Evolutionary conservation across 768 basidiomycete genomes (phyloP).

Genomic region (Mycena maculata): DNA sequence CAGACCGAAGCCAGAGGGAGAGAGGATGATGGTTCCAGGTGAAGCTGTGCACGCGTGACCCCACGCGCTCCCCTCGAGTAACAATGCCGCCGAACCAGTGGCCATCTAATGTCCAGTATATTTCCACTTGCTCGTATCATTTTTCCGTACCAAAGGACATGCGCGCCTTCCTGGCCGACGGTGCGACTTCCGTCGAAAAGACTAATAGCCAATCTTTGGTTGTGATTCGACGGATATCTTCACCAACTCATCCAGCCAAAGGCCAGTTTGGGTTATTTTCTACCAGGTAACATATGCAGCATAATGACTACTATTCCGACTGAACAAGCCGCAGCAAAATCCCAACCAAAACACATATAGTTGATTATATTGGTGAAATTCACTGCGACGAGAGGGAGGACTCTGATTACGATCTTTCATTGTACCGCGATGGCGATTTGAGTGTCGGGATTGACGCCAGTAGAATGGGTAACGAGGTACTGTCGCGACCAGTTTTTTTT

Average conservation of each 20-base stretch:
- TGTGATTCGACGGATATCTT: conserved; percentile 67
- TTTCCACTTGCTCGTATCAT: conserved; percentile 65
- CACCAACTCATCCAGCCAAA: conserved; percentile 74
- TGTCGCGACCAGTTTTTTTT: too few species aligned
- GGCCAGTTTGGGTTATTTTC: conserved; percentile 90
- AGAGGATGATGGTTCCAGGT: background rate
- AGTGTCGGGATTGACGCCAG: conserved; percentile 85
- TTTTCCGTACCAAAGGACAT: conserved; percentile 62
- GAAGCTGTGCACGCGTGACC: too few species aligned
- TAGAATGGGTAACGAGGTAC: conserved; percentile 76
- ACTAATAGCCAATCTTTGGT: conserved; percentile 48
- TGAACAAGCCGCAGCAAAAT: conserved; percentile 64
- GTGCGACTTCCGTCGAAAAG: background rate
- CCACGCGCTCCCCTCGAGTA: background rate
- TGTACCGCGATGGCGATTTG: conserved; percentile 63
- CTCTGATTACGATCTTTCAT: conserved; percentile 90
- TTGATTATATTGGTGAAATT: conserved; percentile 84
- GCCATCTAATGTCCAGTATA: conserved; percentile 58
- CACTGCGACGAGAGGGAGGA: conserved; percentile 79
- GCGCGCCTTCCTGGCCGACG: conserved; percentile 45
- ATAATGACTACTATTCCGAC: background rate
- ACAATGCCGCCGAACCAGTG: conserved; percentile 21
- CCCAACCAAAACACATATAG: conserved; percentile 69
- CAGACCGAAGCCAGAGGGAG: background rate
- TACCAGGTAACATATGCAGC: conserved; percentile 33